A percentile compares a stretch with the other conserved stretches of the same genome.
Evolutionary conservation across 2,329 filamentous ascomycete species (phyloP).

Genomic region (Penicillium sp.): DNA sequence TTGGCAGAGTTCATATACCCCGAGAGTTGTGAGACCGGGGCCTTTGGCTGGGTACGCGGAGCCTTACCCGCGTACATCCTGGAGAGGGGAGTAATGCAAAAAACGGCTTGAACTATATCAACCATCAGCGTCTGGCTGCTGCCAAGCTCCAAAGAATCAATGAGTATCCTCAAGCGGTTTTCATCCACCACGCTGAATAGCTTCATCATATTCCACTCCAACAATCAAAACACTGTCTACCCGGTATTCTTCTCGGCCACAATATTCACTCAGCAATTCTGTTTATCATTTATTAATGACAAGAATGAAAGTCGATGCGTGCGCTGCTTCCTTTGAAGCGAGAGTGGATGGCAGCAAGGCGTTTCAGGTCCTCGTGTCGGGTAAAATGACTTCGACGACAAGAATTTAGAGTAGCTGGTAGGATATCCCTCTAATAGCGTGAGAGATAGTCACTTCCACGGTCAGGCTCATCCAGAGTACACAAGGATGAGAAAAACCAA

Average conservation of each 20-base stretch:
- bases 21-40: slow-evolving; percentile 33
- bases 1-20: slow-evolving; percentile 38
- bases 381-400: slow-evolving; percentile 41
- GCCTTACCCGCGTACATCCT: slow-evolving; percentile 30
- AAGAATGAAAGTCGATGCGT: slow-evolving; percentile 38
- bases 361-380: slow-evolving; percentile 44
- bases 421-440: not conserved
- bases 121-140: slow-evolving; percentile 39
- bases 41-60: slow-evolving; percentile 28
- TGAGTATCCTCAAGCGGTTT: slow-evolving; percentile 30
- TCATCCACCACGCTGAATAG: not conserved
- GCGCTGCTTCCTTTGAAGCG: slow-evolving; percentile 32
- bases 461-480: not conserved
- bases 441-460: not conserved
- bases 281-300: slow-evolving; percentile 42
- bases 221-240: slow-evolving; percentile 38
- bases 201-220: slow-evolving; percentile 37
- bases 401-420: slow-evolving; percentile 44
- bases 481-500: not conserved
- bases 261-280: slow-evolving; percentile 35
- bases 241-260: slow-evolving; percentile 36
- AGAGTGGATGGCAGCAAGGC: slow-evolving; percentile 42
- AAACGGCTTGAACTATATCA: slow-evolving; percentile 37
- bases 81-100: slow-evolving; percentile 25
- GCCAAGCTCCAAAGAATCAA: slow-evolving; percentile 44